Evolutionary conservation across 2,329 filamentous ascomycete genomes (phyloP).

Genomic region (Dothistroma septosporum): DNA sequence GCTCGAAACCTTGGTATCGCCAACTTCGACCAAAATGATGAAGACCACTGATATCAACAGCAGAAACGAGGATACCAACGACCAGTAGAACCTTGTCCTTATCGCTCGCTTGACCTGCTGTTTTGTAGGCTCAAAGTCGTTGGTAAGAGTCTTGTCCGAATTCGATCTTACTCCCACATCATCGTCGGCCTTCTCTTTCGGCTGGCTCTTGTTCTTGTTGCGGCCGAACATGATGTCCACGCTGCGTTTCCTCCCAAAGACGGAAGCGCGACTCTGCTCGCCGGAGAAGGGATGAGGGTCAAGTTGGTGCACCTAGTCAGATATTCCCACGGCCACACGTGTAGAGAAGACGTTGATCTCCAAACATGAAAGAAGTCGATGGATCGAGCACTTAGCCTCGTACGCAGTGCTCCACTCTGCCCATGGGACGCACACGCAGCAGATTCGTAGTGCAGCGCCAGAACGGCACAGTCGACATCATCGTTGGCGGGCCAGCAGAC

Average conservation of each 20-base stretch:
- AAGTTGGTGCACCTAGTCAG: neutral
- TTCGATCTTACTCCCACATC: conserved; percentile 14
- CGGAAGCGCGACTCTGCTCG: neutral
- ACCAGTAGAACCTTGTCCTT: conserved; percentile 55
- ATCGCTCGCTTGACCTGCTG: conserved; percentile 47
- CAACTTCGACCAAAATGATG: conserved; percentile 74
- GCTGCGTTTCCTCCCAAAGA: neutral
- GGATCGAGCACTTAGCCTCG: neutral
- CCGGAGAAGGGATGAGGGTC: neutral
- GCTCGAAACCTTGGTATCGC: conserved; percentile 60
- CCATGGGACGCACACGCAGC: neutral
- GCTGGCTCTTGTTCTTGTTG: conserved; percentile 21
- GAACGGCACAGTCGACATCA: neutral
- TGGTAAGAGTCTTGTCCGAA: conserved; percentile 29
- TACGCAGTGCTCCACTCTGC: neutral
- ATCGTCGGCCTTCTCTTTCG: conserved; percentile 2
- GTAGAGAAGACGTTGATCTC: neutral
- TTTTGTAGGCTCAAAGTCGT: conserved; percentile 32
- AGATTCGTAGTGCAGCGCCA: neutral
- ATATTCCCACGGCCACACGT: neutral
- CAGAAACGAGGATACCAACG: conserved; percentile 61
- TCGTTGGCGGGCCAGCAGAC: neutral
- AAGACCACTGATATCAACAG: conserved; percentile 75
- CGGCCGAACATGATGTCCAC: conserved; percentile 32
- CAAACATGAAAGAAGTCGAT: neutral